phyloP scores from a whole-genome alignment of 495 filamentous ascomycete genomes.

The Physcia stellaris region DNA sequence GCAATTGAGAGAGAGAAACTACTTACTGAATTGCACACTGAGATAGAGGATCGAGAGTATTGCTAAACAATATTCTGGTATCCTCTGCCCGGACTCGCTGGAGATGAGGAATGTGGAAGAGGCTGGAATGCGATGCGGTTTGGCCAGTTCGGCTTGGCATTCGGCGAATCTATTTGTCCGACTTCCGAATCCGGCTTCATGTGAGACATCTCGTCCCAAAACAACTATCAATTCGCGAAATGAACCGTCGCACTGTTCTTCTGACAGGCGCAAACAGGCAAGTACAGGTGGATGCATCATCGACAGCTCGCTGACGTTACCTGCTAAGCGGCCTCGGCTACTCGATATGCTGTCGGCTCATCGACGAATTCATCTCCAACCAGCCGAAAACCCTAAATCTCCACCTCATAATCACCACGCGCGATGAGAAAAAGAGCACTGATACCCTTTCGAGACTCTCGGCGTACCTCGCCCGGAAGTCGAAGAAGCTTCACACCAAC shows the following conservation, averaged over 20 bases:
- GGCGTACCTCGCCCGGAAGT: conserved; percentile 22
- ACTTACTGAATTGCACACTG: too few relatives aligned
- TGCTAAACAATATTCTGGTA: too few relatives aligned
- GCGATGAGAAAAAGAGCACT: conserved; percentile 29
- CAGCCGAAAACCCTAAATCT: conserved; percentile 46
- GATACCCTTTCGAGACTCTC: conserved; percentile 29
- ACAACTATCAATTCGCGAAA: too few relatives aligned
- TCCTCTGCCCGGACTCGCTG: too few relatives aligned
- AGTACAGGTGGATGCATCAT: not conserved
- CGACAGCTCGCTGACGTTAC: not conserved
- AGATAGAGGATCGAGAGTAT: too few relatives aligned
- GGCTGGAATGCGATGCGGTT: too few relatives aligned
- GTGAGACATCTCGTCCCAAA: too few relatives aligned
- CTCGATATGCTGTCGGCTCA: conserved; percentile 71
- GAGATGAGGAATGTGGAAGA: too few relatives aligned
- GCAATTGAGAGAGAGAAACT: too few relatives aligned
- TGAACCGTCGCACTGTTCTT: conserved; percentile 21
- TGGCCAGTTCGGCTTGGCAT: too few relatives aligned
- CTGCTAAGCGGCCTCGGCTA: conserved; percentile 70
- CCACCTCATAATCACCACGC: conserved; percentile 39
- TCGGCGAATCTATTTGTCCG: too few relatives aligned
- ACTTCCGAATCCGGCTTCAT: too few relatives aligned
- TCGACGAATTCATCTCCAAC: conserved; percentile 73
- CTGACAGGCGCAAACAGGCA: conserved; percentile 42
- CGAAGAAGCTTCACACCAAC: conserved; percentile 7